Evolutionary conservation across 2,329 filamentous ascomycete species (phyloP).

Genomic region (Penicillium sp.): DNA sequence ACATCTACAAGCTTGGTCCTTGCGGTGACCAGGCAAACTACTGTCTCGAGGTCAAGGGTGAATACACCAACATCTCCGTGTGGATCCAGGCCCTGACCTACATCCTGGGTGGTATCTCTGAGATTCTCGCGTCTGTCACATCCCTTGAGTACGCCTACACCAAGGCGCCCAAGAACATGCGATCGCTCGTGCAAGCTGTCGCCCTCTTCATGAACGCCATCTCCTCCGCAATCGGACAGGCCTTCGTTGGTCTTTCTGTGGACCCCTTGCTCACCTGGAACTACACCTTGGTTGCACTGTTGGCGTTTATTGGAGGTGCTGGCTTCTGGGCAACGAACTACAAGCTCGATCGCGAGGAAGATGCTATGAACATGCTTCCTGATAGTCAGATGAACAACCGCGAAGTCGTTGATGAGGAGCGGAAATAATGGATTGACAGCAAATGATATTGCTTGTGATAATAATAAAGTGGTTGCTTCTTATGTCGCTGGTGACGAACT

Average conservation of each 20-base stretch:
- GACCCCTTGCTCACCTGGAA: slow-evolving; percentile 73
- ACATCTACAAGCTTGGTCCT: slow-evolving; percentile 60
- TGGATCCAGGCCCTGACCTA: slow-evolving; percentile 55
- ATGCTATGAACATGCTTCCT: slow-evolving; percentile 59
- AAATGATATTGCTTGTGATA: background rate
- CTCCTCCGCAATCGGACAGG: slow-evolving; percentile 69
- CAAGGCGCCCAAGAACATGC: slow-evolving; percentile 79
- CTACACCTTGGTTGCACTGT: slow-evolving; percentile 64
- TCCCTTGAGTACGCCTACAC: slow-evolving; percentile 76
- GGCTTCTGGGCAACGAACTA: slow-evolving; percentile 70
- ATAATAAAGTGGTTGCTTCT: background rate
- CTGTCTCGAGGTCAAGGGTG: slow-evolving; percentile 48
- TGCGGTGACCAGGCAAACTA: slow-evolving; percentile 59
- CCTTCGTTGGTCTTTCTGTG: slow-evolving; percentile 60
- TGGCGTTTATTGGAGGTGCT: slow-evolving; percentile 63
- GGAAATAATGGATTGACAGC: background rate
- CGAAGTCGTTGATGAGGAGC: slow-evolving; percentile 15
- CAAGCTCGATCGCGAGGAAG: slow-evolving; percentile 67
- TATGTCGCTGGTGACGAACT: background rate
- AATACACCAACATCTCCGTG: slow-evolving; percentile 64
- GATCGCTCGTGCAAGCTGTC: slow-evolving; percentile 69
- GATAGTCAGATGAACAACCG: slow-evolving; percentile 20
- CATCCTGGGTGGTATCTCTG: slow-evolving; percentile 57
- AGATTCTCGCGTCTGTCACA: slow-evolving; percentile 60
- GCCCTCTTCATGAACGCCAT: slow-evolving; percentile 72